A percentile compares a stretch with the other conserved stretches of the same genome.
phyloP scores from a whole-genome alignment of 2,329 filamentous ascomycete genomes.

The Claviceps quebecensis region DNA sequence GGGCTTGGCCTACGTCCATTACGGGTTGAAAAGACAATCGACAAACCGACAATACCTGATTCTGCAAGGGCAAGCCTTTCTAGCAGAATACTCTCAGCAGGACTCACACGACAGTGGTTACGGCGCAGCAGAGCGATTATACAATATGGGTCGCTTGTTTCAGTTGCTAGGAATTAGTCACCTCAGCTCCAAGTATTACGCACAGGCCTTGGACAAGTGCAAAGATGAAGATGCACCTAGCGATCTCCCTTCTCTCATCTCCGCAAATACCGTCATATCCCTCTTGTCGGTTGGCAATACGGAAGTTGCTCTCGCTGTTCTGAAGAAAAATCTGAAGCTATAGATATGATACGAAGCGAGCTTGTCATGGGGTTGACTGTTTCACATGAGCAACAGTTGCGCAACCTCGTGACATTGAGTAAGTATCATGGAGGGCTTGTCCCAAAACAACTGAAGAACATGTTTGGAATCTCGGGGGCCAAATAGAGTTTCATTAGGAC shows the following conservation, averaged over 20 bases:
- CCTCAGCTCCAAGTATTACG: slow-evolving; percentile 61
- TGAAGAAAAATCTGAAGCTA: slow-evolving; percentile 15
- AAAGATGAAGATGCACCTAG: slow-evolving; percentile 1
- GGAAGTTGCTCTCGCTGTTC: slow-evolving; percentile 13
- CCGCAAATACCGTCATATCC: slow-evolving; percentile 20
- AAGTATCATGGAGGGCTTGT: no score
- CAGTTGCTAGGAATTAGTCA: slow-evolving; percentile 22
- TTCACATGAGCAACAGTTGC: no score
- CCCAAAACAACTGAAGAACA: no score
- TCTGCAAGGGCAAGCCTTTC: slow-evolving; percentile 69
- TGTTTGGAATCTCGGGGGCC: no score
- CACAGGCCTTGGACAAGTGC: slow-evolving; percentile 17
- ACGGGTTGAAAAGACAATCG: slow-evolving; percentile 75
- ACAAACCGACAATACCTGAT: slow-evolving; percentile 84
- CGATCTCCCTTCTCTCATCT: slow-evolving; percentile 17
- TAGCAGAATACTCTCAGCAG: slow-evolving; percentile 31
- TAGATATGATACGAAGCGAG: slow-evolving; percentile 4
- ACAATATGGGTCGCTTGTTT: slow-evolving; percentile 24
- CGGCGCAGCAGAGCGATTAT: slow-evolving; percentile 20
- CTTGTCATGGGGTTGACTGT: neutral
- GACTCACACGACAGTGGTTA: slow-evolving; percentile 1
- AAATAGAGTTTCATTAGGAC: no score
- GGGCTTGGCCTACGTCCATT: slow-evolving; percentile 73
- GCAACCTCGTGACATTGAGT: no score
- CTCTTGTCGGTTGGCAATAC: slow-evolving; percentile 18